These are phyloP conservation scores for Trichoderma cornu-damae DNA, from an alignment of 2,329 filamentous ascomycete genomes.

Conservation along the genomic window DNA sequence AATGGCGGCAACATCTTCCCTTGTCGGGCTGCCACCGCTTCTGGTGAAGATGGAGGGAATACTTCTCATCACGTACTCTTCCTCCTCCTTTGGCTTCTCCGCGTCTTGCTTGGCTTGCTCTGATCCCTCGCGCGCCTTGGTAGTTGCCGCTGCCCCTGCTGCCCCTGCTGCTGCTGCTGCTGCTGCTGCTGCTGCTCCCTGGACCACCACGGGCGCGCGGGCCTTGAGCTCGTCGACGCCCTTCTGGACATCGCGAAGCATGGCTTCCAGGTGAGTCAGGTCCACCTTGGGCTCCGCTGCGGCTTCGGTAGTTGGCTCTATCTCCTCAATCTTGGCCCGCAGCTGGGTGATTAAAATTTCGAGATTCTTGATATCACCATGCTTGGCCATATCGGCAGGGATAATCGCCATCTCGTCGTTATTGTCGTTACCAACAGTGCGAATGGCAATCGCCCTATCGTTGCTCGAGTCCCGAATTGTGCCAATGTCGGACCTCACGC, in stretches of 20 bases:
- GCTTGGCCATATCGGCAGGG: slow-evolving; percentile 51
- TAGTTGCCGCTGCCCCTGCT: too few species aligned
- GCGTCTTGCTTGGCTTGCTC: slow-evolving; percentile 19
- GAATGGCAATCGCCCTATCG: slow-evolving; percentile 51
- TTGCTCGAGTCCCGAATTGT: slow-evolving; percentile 58
- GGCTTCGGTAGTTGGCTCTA: slow-evolving; percentile 31
- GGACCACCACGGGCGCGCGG: slow-evolving; percentile 25
- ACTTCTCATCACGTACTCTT: slow-evolving; percentile 42
- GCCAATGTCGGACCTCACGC: slow-evolving; percentile 72
- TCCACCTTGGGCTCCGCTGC: slow-evolving; percentile 45
- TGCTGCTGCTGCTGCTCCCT: too few species aligned
- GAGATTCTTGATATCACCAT: slow-evolving; percentile 76
- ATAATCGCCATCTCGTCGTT: slow-evolving; percentile 27
- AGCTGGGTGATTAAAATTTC: slow-evolving; percentile 79
- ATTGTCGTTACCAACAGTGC: slow-evolving; percentile 27
- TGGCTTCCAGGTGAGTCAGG: slow-evolving; percentile 50
- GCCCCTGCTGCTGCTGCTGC: too few species aligned
- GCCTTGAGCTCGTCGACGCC: slow-evolving; percentile 43
- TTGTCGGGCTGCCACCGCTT: slow-evolving; percentile 38
- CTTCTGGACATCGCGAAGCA: slow-evolving; percentile 44
- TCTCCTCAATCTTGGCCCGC: slow-evolving; percentile 70
- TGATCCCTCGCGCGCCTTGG: slow-evolving; percentile 10
- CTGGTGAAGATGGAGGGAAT: slow-evolving; percentile 16
- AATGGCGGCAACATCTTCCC: slow-evolving; percentile 84
- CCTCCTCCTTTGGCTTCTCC: slow-evolving; percentile 12